These are phyloP conservation scores for Thelephora terrestris DNA, from an alignment of 1,284 basidiomycete genomes.

Conservation along the genomic window DNA sequence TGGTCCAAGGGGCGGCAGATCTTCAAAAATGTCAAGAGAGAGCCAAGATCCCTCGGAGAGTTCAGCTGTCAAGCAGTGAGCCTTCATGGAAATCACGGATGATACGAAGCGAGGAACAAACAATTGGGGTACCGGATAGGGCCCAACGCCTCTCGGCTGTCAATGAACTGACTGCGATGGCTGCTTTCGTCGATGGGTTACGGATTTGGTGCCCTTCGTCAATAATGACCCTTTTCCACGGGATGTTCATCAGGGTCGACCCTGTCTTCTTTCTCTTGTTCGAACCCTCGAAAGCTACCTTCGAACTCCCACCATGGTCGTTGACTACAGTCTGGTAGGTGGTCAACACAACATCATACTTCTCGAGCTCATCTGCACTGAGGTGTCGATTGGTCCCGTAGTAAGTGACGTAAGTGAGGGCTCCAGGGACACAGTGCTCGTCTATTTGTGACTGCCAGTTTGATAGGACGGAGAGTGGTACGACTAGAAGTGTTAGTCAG, in stretches of 20 bases:
- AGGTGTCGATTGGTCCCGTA: constrained; percentile 61
- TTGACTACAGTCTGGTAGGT: constrained; percentile 70
- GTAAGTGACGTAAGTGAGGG: constrained; percentile 55
- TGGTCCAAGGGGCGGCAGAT: constrained; percentile 78
- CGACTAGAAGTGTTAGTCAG: constrained; percentile 39
- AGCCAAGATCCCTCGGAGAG: constrained; percentile 77
- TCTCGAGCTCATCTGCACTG: constrained; percentile 46
- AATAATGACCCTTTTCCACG: constrained; percentile 58
- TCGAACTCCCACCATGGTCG: constrained; percentile 31
- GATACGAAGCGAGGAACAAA: constrained; percentile 26
- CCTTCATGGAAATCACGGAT: constrained; percentile 5
- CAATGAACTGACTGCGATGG: constrained; percentile 58
- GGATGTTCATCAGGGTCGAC: constrained; percentile 17
- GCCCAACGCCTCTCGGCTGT: constrained; percentile 73
- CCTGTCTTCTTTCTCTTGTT: constrained; percentile 47
- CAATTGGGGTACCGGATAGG: constrained; percentile 81
- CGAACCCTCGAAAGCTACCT: constrained; percentile 8
- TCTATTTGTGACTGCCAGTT: constrained; percentile 88
- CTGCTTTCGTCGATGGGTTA: constrained; percentile 80
- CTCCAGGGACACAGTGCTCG: constrained; percentile 59
- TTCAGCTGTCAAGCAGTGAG: constrained; percentile 49
- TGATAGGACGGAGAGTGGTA: constrained; percentile 77
- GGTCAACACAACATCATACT: constrained; percentile 80
- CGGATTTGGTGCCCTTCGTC: constrained; percentile 86
- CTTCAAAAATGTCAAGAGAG: constrained; percentile 70